phyloP scores from a whole-genome alignment of 164 flowering plant genomes.

The Chimonanthus salicifolius region DNA sequence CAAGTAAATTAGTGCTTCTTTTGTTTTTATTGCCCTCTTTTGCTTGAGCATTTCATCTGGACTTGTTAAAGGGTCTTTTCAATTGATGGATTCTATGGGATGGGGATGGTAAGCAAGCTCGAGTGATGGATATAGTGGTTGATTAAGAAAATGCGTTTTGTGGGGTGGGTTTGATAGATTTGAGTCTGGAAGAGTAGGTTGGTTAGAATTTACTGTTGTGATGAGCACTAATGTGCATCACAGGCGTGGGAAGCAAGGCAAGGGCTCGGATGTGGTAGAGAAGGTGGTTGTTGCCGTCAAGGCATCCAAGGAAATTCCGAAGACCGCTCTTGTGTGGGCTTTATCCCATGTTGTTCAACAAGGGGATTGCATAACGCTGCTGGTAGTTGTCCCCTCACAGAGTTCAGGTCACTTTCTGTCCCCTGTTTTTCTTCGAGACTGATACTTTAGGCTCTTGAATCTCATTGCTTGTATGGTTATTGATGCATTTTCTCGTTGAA shows the following conservation, averaged over 20 bases:
- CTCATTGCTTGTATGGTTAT: not conserved
- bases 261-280: constrained; percentile 48
- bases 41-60: no score
- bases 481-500: not conserved
- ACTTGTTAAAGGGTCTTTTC: not conserved
- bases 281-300: constrained; percentile 91
- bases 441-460: not conserved
- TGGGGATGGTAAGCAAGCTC: not conserved
- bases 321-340: constrained; percentile 89
- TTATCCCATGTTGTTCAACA: constrained; percentile 97
- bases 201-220: not conserved
- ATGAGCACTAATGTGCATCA: constrained; percentile 31
- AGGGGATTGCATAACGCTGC: constrained; percentile 80
- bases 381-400: constrained; percentile 78
- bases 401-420: constrained; percentile 46
- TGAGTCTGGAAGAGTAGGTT: constrained; percentile 12
- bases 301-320: constrained; percentile 86
- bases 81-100: not conserved
- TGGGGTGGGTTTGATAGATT: constrained; percentile 11
- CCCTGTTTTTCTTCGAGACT: not conserved
- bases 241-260: constrained; percentile 40
- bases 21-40: no score
- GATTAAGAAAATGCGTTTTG: not conserved
- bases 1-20: no score
- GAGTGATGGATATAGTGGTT: not conserved